Percentiles rank a stretch among this genome's conserved stretches.
These are phyloP conservation scores for Choricystis sp. DNA, from an alignment of 139 green algal genomes.

Conservation along the genomic window DNA sequence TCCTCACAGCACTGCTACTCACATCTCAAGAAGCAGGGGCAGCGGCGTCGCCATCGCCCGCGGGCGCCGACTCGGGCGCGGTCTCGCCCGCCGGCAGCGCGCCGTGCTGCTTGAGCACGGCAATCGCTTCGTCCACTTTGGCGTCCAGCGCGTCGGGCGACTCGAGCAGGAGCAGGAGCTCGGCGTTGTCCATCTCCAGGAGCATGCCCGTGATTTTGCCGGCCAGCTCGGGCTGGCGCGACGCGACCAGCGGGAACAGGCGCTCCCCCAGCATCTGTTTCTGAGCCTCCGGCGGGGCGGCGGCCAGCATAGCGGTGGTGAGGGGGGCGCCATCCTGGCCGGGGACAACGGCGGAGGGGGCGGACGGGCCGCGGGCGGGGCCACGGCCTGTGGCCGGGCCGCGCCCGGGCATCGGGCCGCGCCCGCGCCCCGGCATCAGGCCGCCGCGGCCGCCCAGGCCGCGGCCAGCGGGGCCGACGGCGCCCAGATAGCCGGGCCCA, in stretches of 20 bases:
- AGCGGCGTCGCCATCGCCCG: neutral
- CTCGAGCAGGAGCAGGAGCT: constrained; percentile 79
- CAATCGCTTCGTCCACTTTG: constrained; percentile 82
- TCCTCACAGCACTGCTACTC: neutral
- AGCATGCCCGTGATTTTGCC: constrained; percentile 94
- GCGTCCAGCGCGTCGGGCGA: constrained; percentile 37
- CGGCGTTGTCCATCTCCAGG: constrained; percentile 85
- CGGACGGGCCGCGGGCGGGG: constrained; percentile 1
- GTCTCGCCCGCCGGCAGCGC: constrained; percentile 31
- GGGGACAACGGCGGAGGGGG: constrained; percentile 11
- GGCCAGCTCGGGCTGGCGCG: constrained; percentile 55
- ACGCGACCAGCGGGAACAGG: constrained; percentile 63
- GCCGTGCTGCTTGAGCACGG: constrained; percentile 59
- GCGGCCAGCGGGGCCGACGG: constrained; percentile 5
- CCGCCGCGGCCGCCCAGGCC: constrained; percentile 12
- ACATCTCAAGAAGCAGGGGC: too few relatives aligned
- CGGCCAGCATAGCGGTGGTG: constrained; percentile 55
- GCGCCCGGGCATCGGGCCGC: constrained; percentile 15
- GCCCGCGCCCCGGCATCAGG: constrained; percentile 13
- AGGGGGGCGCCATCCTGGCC: constrained; percentile 16
- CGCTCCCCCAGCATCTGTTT: constrained; percentile 82
- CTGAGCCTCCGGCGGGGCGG: constrained; percentile 61
- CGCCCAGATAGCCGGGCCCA: constrained; percentile 9
- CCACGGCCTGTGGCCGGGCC: too few relatives aligned
- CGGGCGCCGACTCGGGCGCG: too few relatives aligned